phyloP scores from a whole-genome alignment of 2,329 filamentous ascomycete species.

The Fusarium sp. region DNA sequence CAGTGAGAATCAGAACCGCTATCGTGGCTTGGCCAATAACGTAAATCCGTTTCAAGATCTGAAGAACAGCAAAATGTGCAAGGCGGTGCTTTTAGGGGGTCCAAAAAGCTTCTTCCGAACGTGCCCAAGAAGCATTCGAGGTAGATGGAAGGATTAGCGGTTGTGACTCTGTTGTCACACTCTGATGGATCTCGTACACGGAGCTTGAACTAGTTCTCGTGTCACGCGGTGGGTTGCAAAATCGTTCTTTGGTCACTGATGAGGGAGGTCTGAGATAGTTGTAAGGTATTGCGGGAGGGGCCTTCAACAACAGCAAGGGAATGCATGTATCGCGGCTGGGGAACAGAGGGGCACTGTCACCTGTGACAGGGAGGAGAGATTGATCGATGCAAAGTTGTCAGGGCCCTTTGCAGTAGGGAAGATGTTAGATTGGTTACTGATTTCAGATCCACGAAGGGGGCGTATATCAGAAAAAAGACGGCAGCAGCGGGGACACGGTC shows the following conservation, averaged over 20 bases:
- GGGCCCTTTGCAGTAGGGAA: constrained; percentile 35
- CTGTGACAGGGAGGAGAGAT: constrained; percentile 37
- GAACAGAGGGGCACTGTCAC: constrained; percentile 37
- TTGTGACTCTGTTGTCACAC: constrained; percentile 16
- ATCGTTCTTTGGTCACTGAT: constrained; percentile 30
- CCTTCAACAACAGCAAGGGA: constrained; percentile 29
- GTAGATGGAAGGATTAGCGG: constrained; percentile 7
- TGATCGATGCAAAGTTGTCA: constrained; percentile 39
- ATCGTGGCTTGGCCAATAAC: constrained; percentile 24
- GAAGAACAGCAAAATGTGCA: constrained; percentile 32
- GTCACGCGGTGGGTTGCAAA: constrained; percentile 40
- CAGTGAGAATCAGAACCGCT: constrained; percentile 27
- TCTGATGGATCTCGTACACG: constrained; percentile 34
- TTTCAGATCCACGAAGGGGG: constrained; percentile 38
- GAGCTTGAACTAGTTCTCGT: constrained; percentile 27
- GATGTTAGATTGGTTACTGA: constrained; percentile 32
- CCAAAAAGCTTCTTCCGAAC: neutral
- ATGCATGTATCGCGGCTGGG: constrained; percentile 40
- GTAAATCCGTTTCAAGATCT: constrained; percentile 29
- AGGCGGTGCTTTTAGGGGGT: constrained; percentile 6
- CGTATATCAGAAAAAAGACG: constrained; percentile 31
- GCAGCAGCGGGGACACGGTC: constrained; percentile 27
- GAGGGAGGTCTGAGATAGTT: constrained; percentile 34
- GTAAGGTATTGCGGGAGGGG: constrained; percentile 37
- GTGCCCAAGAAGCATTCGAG: neutral